These are phyloP conservation scores for Nothophoma quercina DNA, from an alignment of 2,329 filamentous ascomycete genomes.

Conservation along the genomic window DNA sequence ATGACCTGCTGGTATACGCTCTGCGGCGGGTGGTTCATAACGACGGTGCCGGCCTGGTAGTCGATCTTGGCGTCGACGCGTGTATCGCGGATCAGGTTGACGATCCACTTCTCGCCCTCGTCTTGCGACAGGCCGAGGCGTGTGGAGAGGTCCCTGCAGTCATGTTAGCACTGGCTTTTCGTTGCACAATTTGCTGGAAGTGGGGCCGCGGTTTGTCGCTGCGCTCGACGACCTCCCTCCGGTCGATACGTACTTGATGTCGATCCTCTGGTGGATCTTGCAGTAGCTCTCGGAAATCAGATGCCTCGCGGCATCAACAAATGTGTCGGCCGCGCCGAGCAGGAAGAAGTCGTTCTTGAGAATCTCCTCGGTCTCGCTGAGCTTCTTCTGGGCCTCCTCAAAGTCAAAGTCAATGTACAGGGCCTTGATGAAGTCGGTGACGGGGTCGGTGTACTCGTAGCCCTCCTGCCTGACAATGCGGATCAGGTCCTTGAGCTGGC, in stretches of 20 bases:
- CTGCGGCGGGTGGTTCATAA: conserved; percentile 99
- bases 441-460: conserved; percentile 95
- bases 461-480: conserved; percentile 95
- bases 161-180: conserved; percentile 18
- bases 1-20: conserved; percentile 99
- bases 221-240: no score
- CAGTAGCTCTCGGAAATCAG: conserved; percentile 99
- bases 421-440: conserved; percentile 95
- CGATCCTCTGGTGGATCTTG: conserved; percentile 99
- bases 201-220: no score
- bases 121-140: conserved; percentile 90
- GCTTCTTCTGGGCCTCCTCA: conserved; percentile 91
- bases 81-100: conserved; percentile 98
- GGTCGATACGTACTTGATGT: conserved; percentile 74
- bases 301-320: conserved; percentile 93
- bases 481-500: conserved; percentile 97
- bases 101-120: conserved; percentile 99
- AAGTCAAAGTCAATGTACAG: conserved; percentile 97
- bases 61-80: conserved; percentile 98
- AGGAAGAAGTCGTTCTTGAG: conserved; percentile 96
- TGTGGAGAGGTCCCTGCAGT: conserved; percentile 79
- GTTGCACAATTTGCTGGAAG: no score
- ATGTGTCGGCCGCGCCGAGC: conserved; percentile 79
- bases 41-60: conserved; percentile 96
- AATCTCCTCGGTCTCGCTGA: conserved; percentile 87